Evolutionary conservation across 805 yeast genomes (phyloP).

Genomic region (Yamadazyma kitorensis): DNA sequence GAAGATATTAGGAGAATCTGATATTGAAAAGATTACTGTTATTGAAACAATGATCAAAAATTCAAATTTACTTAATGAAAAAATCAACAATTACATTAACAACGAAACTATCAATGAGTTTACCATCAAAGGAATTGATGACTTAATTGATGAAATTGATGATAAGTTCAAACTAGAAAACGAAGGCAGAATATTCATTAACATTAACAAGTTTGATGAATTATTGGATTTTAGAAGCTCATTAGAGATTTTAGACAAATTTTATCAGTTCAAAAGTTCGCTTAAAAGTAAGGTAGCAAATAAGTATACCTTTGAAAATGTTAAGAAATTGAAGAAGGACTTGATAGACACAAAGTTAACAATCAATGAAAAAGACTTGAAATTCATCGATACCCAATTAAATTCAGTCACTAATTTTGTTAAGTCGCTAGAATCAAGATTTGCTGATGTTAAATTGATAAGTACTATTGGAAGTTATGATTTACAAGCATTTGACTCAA

Average conservation of each 20-base stretch:
- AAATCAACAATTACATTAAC: conserved; percentile 4
- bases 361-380: conserved; percentile 7
- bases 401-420: neutral
- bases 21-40: conserved; percentile 29
- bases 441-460: conserved; percentile 3
- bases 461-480: conserved; percentile 1
- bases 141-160: conserved; percentile 23
- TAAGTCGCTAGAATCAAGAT: neutral
- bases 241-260: conserved; percentile 9
- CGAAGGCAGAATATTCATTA: conserved; percentile 24
- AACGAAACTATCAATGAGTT: conserved; percentile 12
- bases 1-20: conserved; percentile 25
- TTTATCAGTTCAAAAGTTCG: conserved; percentile 13
- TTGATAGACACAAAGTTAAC: conserved; percentile 14
- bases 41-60: conserved; percentile 21
- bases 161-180: conserved; percentile 21
- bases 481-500: conserved; percentile 1
- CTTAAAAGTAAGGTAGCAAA: neutral
- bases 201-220: conserved; percentile 24
- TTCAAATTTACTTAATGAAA: conserved; percentile 21
- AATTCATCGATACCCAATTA: conserved; percentile 6
- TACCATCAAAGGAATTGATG: conserved; percentile 23
- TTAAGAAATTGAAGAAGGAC: conserved; percentile 20
- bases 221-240: conserved; percentile 21
- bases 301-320: conserved; percentile 16